Conservation (phyloP, 495 filamentous ascomycete genomes). For the Peziza echinospora region DNA sequence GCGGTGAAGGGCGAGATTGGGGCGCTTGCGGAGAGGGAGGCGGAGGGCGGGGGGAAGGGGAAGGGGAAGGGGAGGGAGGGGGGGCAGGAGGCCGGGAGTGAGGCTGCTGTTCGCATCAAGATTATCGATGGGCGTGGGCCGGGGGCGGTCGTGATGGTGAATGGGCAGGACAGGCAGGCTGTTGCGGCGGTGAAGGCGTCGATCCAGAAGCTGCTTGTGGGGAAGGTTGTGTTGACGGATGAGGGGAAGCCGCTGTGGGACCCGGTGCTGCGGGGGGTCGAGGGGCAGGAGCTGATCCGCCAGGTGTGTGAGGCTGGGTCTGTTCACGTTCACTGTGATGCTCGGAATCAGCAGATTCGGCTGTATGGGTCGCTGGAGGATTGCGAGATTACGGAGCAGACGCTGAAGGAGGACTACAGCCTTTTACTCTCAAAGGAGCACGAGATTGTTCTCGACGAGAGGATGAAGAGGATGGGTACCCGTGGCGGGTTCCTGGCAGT, state of each 20-base stretch:
- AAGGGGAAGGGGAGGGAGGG: background rate
- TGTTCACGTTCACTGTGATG: conserved; percentile 10
- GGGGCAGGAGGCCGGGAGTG: background rate
- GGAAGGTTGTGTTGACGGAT: conserved; percentile 3
- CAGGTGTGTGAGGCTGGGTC: conserved; percentile 1
- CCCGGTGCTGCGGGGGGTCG: conserved; percentile 2
- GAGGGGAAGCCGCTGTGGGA: conserved; percentile 8
- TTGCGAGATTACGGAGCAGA: background rate
- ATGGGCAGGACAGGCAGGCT: conserved; percentile 4
- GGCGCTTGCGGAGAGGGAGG: background rate
- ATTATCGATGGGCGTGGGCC: conserved; percentile 2
- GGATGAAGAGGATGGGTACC: conserved; percentile 3
- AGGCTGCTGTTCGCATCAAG: conserved; percentile 2
- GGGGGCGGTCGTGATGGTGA: conserved; percentile 2
- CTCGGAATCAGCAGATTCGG: conserved; percentile 4
- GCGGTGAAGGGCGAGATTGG: conserved; percentile 9
- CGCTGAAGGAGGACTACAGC: conserved; percentile 3
- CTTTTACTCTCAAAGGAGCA: conserved; percentile 4
- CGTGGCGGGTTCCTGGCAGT: conserved; percentile 6
- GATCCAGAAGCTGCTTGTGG: conserved; percentile 6
- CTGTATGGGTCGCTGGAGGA: background rate
- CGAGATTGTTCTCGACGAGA: conserved; percentile 4
- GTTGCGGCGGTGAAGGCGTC: conserved; percentile 6
- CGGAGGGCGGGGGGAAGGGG: background rate
- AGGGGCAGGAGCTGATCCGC: conserved; percentile 2